Evolutionary conservation across 1,139 yeast species (phyloP).

Genomic region (Nakaseomyces sp.): DNA sequence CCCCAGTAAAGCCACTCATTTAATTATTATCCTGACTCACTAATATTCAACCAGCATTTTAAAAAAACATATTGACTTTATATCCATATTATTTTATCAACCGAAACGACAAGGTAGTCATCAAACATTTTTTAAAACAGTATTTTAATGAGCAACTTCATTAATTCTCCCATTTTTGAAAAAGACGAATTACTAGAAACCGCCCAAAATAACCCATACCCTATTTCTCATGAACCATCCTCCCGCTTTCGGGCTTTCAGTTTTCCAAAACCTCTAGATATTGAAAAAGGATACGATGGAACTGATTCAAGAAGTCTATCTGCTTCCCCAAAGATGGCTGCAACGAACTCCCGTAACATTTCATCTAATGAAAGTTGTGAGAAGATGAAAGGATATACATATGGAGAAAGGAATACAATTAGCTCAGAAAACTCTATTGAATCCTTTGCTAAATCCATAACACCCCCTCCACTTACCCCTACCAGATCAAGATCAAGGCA

Average conservation of each 20-base stretch:
- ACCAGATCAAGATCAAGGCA: constrained; percentile 5
- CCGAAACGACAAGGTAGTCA: too few relatives aligned
- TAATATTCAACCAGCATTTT: too few relatives aligned
- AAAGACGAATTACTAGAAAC: not conserved
- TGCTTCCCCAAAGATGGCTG: not conserved
- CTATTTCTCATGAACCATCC: not conserved
- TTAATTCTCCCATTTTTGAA: not conserved
- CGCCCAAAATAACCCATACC: not conserved
- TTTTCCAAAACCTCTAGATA: not conserved
- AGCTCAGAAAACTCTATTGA: not conserved
- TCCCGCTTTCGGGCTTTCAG: not conserved
- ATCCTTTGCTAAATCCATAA: not conserved
- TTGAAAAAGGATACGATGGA: not conserved
- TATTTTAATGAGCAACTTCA: too few relatives aligned
- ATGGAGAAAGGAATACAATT: not conserved
- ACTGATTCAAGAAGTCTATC: not conserved
- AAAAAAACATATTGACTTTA: too few relatives aligned
- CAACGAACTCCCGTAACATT: not conserved
- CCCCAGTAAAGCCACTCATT: not conserved
- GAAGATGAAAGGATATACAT: not conserved
- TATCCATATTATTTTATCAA: too few relatives aligned
- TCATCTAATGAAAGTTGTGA: not conserved
- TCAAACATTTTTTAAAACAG: too few relatives aligned
- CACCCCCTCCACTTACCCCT: constrained; percentile 2
- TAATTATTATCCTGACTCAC: too few relatives aligned